A percentile compares a stretch with the other conserved stretches of the same genome.
phyloP scores from a whole-genome alignment of 2,329 filamentous ascomycete species.

The Pestalotiopsis sp. region DNA sequence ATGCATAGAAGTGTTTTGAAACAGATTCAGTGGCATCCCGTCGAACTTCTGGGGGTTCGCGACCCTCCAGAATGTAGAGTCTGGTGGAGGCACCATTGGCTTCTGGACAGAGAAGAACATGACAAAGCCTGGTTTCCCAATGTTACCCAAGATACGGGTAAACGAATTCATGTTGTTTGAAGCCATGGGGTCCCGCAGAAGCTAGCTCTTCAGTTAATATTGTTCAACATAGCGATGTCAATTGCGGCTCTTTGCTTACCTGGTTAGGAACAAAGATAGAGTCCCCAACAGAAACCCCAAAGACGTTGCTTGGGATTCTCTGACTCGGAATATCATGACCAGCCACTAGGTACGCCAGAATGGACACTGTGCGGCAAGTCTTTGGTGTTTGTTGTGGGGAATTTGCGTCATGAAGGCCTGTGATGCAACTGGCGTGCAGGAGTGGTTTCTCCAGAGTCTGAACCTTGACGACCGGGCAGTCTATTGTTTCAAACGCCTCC shows the following conservation, averaged over 20 bases:
- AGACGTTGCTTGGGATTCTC: neutral
- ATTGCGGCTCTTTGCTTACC: neutral
- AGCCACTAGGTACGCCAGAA: neutral
- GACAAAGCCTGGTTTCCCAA: conserved; percentile 13
- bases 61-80: conserved; percentile 9
- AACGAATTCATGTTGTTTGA: neutral
- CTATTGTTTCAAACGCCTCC: neutral
- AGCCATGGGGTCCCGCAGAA: conserved; percentile 11
- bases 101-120: conserved; percentile 5
- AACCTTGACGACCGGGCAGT: too few relatives aligned
- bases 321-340: neutral
- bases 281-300: conserved; percentile 6
- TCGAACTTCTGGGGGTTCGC: conserved; percentile 8
- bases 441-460: too few relatives aligned
- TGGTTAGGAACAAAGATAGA: neutral
- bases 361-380: neutral
- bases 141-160: conserved; percentile 17
- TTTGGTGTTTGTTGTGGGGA: neutral
- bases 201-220: neutral
- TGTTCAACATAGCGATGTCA: neutral
- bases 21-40: conserved; percentile 3
- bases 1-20: conserved; percentile 16
- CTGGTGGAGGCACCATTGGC: neutral
- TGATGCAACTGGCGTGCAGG: neutral
- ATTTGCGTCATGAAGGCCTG: too few relatives aligned